Percentiles rank a stretch among this genome's conserved stretches.
Conservation (phyloP, 2,329 filamentous ascomycete genomes). For the Lojkania enalia region DNA sequence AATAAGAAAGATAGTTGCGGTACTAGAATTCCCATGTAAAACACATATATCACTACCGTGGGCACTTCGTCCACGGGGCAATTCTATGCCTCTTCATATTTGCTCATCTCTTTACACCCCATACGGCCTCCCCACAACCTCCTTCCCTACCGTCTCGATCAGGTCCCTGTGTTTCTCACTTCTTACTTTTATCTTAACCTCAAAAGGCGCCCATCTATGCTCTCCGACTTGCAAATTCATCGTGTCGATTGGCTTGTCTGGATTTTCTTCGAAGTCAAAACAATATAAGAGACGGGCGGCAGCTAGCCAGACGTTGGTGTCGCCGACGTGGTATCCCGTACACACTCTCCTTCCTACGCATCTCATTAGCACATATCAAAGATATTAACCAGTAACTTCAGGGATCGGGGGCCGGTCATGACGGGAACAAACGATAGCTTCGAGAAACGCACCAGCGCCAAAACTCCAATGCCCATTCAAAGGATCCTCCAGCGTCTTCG, state of each 20-base stretch:
- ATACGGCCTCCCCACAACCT: no score
- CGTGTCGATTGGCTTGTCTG: conserved; percentile 19
- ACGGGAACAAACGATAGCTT: no score
- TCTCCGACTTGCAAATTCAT: conserved; percentile 18
- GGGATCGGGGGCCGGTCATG: no score
- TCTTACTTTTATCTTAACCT: conserved; percentile 18
- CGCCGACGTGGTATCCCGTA: conserved; percentile 22
- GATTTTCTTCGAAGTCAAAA: conserved; percentile 21
- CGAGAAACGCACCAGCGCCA: conserved; percentile 19
- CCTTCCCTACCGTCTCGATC: not conserved
- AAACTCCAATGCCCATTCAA: conserved; percentile 34
- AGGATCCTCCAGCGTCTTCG: conserved; percentile 18
- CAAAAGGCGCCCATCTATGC: conserved; percentile 18
- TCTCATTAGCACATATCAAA: not conserved
- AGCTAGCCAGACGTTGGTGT: conserved; percentile 27
- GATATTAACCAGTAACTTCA: no score
- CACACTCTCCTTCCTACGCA: conserved; percentile 19
- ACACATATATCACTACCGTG: no score
- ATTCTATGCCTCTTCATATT: no score
- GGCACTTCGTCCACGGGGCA: no score
- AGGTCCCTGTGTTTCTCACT: conserved; percentile 6
- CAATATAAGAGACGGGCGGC: conserved; percentile 24
- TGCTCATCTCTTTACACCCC: no score
- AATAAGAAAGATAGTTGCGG: no score
- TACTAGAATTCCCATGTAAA: no score